Base-by-base conservation (phyloP, 2,329 filamentous ascomycete species). In the Phialophora chinensis region DNA sequence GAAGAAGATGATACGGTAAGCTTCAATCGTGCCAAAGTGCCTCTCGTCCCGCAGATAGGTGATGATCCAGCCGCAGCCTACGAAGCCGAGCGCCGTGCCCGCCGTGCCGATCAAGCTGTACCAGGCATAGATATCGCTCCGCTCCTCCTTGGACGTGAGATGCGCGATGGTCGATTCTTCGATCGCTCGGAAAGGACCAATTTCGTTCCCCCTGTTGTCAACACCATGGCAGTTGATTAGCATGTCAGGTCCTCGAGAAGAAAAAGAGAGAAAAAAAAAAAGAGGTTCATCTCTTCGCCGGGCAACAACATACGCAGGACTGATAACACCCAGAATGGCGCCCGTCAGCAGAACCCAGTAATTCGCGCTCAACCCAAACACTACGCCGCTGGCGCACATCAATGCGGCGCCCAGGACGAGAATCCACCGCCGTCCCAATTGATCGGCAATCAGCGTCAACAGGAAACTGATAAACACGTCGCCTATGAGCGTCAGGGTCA, bases 401-500 rank as follows among this genome's bases (percentile, higher is more conserved):
- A 88, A 74, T 1, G 77, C 67, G 1, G 86, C 84, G 0, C 87
- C 87, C 1, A 84, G 69, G 0, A 81, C 79, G 1, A 89, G 79
- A 20, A 87, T 81, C 8, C 76, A 77, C 58, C 82, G 80, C 33
- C 87, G 80, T 1, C 87, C 87, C 54, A 87, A 70, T 0, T 77
- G 78, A 75, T 90, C 87, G 0, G 87, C 86, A 61, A 88, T 80
- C 1, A 89, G 79, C 0, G 87, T 86, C 23, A 89, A 75, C 20
- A 84, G 74, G 4, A 88, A 82, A 1, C 84, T 84, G 7, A 89
- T 83, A 0, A 85, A 74, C 1, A 89, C 86, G 76, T 90, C 87
- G 12, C 87, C 87, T 1, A 83, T 73, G 14, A 89, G 79, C 0
- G 87, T 90, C 44, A 89, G 76, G 0, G 85, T 88, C 86, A 90